phyloP scores from a whole-genome alignment of 2,329 filamentous ascomycete genomes.

The Calonectria leucothoes region DNA sequence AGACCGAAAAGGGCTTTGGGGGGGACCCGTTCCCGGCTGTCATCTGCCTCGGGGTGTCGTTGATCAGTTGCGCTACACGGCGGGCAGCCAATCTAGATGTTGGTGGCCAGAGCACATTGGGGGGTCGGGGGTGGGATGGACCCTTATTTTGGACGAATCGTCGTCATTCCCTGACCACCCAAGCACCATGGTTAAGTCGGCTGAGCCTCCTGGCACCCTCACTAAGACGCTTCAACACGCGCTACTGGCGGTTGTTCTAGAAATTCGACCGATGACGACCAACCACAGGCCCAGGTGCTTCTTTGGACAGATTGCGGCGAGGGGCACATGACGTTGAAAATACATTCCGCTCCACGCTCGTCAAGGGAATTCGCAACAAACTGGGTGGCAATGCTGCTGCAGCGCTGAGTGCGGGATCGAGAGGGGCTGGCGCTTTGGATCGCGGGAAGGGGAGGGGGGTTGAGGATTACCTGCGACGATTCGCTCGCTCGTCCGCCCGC shows the following conservation, averaged over 20 bases:
- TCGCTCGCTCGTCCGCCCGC: constrained; percentile 32
- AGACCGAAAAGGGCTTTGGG: constrained; percentile 21
- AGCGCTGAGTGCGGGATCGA: constrained; percentile 26
- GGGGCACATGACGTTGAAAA: constrained; percentile 40
- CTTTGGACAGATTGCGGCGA: constrained; percentile 31
- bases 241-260: constrained; percentile 50
- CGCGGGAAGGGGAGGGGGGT: constrained; percentile 3
- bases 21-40: constrained; percentile 20
- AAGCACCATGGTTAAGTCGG: constrained; percentile 31
- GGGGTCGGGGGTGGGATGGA: constrained; percentile 34
- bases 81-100: constrained; percentile 34
- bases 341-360: constrained; percentile 36
- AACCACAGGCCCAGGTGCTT: constrained; percentile 35
- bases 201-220: constrained; percentile 35
- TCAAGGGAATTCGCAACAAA: constrained; percentile 32
- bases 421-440: constrained; percentile 16
- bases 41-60: constrained; percentile 27
- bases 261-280: constrained; percentile 41
- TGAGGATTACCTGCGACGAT: constrained; percentile 10
- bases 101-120: constrained; percentile 31
- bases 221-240: constrained; percentile 29
- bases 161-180: constrained; percentile 29
- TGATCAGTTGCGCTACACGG: constrained; percentile 28
- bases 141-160: constrained; percentile 32
- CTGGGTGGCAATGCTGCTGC: constrained; percentile 33